These are phyloP conservation scores for Helotiales sp. DNA, from an alignment of 2,329 filamentous ascomycete species.

Conservation along the genomic window DNA sequence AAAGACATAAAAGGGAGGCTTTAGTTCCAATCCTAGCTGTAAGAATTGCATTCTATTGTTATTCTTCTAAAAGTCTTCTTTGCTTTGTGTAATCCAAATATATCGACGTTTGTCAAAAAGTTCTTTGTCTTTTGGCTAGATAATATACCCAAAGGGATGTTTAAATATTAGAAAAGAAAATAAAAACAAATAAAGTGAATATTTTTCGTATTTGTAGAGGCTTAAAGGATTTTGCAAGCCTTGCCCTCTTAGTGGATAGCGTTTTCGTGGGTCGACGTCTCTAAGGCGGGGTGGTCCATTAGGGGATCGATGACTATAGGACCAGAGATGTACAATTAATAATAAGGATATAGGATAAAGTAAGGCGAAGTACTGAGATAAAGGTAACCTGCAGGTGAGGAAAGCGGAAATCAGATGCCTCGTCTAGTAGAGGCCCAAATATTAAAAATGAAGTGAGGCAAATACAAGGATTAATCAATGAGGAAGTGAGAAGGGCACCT, in stretches of 20 bases:
- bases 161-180: neutral
- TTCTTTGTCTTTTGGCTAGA: neutral
- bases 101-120: neutral
- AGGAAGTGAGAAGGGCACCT: conserved; percentile 4
- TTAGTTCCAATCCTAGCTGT: conserved; percentile 3
- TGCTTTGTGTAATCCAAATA: neutral
- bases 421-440: neutral
- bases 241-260: neutral
- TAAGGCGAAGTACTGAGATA: conserved; percentile 3
- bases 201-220: neutral
- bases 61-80: conserved; percentile 11
- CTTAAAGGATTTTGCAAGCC: conserved; percentile 4
- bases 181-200: conserved; percentile 4
- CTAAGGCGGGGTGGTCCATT: neutral
- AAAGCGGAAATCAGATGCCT: conserved; percentile 12
- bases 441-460: neutral
- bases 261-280: neutral
- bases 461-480: neutral
- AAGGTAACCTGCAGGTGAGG: conserved; percentile 9
- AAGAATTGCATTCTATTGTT: conserved; percentile 11
- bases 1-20: conserved; percentile 5
- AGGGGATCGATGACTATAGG: neutral
- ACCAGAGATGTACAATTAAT: neutral
- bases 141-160: neutral
- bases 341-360: neutral